Conservation (phyloP, 352 stramenopile genomes). For the Phytophthora pseudosyringae region DNA sequence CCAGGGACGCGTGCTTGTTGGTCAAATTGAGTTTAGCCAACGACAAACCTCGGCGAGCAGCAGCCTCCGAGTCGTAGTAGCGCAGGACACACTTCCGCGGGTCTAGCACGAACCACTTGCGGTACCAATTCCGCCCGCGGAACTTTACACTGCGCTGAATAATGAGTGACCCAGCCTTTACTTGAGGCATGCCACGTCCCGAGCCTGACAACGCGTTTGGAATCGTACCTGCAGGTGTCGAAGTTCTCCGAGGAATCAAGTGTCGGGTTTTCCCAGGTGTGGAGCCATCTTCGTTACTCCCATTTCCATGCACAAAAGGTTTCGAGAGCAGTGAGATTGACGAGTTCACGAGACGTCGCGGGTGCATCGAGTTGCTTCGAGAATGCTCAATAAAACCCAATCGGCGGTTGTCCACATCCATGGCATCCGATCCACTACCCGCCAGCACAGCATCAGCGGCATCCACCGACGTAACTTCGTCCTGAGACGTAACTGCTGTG, state of each 20-base stretch:
- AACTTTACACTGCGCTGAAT: constrained; percentile 80
- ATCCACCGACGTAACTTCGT: constrained; percentile 17
- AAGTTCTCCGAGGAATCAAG: constrained; percentile 34
- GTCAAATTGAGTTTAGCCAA: constrained; percentile 69
- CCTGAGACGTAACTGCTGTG: constrained; percentile 7
- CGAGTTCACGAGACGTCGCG: constrained; percentile 67
- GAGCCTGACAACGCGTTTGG: constrained; percentile 19
- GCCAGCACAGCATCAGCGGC: constrained; percentile 13
- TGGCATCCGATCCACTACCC: constrained; percentile 8
- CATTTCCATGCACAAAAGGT: constrained; percentile 50
- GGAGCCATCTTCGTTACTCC: constrained; percentile 28
- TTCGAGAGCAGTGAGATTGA: constrained; percentile 82
- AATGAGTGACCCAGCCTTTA: constrained; percentile 67
- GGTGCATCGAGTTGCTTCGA: constrained; percentile 63
- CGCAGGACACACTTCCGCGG: constrained; percentile 62
- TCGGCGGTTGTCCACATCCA: constrained; percentile 48
- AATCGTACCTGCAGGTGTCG: constrained; percentile 6
- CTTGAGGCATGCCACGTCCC: constrained; percentile 10
- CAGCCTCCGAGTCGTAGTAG: constrained; percentile 78
- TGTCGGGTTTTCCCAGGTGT: constrained; percentile 30
- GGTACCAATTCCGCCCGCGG: constrained; percentile 75
- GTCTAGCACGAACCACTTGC: constrained; percentile 84
- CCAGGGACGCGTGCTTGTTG: constrained; percentile 66
- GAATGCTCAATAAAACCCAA: constrained; percentile 77
- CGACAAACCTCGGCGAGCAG: constrained; percentile 60